Conservation (phyloP, 371 early-diverging fungal genomes). For the Saksenaea vasiformis region DNA sequence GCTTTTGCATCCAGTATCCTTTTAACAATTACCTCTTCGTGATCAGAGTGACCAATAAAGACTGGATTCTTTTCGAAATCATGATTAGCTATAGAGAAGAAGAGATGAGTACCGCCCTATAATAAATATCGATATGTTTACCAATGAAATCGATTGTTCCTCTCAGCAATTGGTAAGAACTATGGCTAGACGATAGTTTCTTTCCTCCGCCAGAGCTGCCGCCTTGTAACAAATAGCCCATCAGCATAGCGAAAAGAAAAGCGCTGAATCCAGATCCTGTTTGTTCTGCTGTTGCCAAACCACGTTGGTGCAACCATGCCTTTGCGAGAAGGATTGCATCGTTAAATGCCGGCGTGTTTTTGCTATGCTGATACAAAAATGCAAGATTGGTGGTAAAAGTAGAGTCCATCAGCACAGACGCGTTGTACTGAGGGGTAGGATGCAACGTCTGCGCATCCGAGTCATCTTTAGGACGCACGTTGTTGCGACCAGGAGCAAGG, state of each 20-base stretch:
- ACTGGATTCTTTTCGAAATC: conserved; percentile 75
- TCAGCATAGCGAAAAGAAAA: conserved; percentile 83
- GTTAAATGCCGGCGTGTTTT: conserved; percentile 71
- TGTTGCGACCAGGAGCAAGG: conserved; percentile 82
- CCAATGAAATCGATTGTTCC: conserved; percentile 83
- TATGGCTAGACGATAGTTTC: conserved; percentile 70
- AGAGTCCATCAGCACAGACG: conserved; percentile 79
- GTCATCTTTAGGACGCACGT: conserved; percentile 64
- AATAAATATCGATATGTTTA: conserved; percentile 6
- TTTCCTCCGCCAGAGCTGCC: conserved; percentile 62
- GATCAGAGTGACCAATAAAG: conserved; percentile 61
- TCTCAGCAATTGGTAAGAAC: conserved; percentile 85
- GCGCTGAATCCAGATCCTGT: conserved; percentile 60
- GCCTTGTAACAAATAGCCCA: conserved; percentile 81
- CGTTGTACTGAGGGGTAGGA: conserved; percentile 92
- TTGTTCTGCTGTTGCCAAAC: conserved; percentile 31
- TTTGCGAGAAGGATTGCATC: conserved; percentile 81
- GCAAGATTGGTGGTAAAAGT: conserved; percentile 75
- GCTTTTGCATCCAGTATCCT: not conserved
- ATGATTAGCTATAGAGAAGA: conserved; percentile 48
- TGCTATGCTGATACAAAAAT: conserved; percentile 74
- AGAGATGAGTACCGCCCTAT: not conserved
- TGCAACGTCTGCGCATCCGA: conserved; percentile 22
- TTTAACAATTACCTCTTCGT: conserved; percentile 27
- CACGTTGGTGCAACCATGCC: conserved; percentile 86